Conservation (phyloP, 371 early-diverging fungal species). For the Mucor piriformis region DNA sequence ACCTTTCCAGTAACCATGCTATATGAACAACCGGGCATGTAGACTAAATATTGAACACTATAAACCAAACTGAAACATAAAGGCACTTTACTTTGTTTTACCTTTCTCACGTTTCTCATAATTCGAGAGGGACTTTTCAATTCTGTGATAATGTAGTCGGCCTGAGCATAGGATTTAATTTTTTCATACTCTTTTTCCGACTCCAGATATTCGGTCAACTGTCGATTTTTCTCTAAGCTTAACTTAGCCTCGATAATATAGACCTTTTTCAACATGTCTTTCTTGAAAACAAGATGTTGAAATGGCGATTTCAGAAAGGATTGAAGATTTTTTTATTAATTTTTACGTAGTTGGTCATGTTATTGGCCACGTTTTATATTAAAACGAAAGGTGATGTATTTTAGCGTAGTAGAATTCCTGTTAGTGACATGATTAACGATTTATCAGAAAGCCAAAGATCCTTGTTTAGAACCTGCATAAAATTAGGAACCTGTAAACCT, state of each 20-base stretch:
- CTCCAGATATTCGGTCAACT: background rate
- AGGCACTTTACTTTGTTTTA: background rate
- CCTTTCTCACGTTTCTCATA: slow-evolving; percentile 1
- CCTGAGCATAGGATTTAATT: background rate
- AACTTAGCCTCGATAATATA: background rate
- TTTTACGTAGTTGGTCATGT: background rate
- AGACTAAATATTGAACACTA: background rate
- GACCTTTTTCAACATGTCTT: background rate
- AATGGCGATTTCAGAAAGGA: background rate
- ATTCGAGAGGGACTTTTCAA: slow-evolving; percentile 6
- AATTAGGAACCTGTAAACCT: too few species aligned
- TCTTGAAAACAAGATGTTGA: background rate
- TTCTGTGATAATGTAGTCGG: slow-evolving; percentile 7
- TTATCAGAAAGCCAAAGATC: background rate
- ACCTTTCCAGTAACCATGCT: slow-evolving; percentile 6
- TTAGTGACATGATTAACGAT: background rate
- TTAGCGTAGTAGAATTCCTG: background rate
- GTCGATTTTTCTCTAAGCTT: background rate
- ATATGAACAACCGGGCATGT: slow-evolving; percentile 4
- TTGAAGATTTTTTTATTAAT: background rate
- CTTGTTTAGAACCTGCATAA: too few species aligned
- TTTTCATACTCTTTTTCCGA: background rate
- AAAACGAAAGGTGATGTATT: background rate
- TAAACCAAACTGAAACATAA: too few species aligned
- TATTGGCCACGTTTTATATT: slow-evolving; percentile 2